Evolutionary conservation across 495 filamentous ascomycete species (phyloP), one percentile per base, ranked within the genome.

Genomic region (Aspergillus conjunctus): DNA sequence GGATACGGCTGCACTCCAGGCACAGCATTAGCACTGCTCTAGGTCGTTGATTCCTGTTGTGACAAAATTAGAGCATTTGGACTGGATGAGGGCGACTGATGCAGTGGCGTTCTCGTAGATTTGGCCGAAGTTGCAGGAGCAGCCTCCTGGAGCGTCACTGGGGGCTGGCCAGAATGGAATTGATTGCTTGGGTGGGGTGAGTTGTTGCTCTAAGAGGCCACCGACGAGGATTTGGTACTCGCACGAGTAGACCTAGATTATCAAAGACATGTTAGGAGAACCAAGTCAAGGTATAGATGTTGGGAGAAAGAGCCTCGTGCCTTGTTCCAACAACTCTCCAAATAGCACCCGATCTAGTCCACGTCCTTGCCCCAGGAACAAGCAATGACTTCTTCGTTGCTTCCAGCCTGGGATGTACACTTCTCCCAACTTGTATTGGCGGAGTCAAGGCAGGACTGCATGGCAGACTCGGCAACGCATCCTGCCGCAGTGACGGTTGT

Each of bases 201-300:
- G 21, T 51, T 51, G 49, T 51, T 51, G 49, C 14, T 51, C 21
- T 11, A 51, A 21, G 49, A 51, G 49, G 14, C 49, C 21, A 17
- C 49, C 49, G 21, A 51, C 49, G 49, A 51, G 49, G 30, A 51
- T 4, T 51, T 51, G 49, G 26, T 51, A 51, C 32, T 51, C 49
- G 49, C 49, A 51, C 3, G 49, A 51, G 30, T 51, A 51, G 49
- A 51, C 49, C 49, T 51, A 7, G 1, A 1, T 26, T 2, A 21
- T 48, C 17, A 18, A 7, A 8, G 9, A 20, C 21, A 5, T 21
- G 44, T 48, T 21, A 48, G n/a, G n/a, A 2, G 6, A 20, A 1
- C 18, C 7, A 4, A 7, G 4, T n/a, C n/a, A 21, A 18, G n/a
- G 18, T 48, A 17, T 20, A 5, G 20, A 21, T 21, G 26, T 17